Percentiles rank a stretch among this genome's conserved stretches.
phyloP scores from a whole-genome alignment of 805 yeast genomes.

The Saccharomyces paradoxus region DNA sequence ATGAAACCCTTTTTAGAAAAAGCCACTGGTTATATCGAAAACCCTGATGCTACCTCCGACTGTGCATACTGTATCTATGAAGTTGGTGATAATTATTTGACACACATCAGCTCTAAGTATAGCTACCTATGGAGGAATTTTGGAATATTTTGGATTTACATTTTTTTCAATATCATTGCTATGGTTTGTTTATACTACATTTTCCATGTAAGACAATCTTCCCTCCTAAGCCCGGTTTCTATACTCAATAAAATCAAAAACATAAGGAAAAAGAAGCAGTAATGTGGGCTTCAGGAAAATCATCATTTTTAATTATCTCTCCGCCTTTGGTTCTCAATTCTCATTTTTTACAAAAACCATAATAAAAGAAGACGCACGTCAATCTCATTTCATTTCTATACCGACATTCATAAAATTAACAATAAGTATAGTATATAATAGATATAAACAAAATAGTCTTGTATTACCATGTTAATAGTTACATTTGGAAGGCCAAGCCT shows the following conservation, averaged over 20 bases:
- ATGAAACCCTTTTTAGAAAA: constrained; percentile 35
- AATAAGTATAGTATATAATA: background rate
- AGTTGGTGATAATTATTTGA: constrained; percentile 44
- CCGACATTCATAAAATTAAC: background rate
- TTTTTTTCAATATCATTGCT: constrained; percentile 42
- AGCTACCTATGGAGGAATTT: constrained; percentile 55
- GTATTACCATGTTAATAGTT: background rate
- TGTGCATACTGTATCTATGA: constrained; percentile 45
- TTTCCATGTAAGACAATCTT: constrained; percentile 18
- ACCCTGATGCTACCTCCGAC: constrained; percentile 40
- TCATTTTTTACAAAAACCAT: background rate
- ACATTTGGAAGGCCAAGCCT: too few relatives aligned
- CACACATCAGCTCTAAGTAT: constrained; percentile 37
- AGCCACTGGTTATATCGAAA: constrained; percentile 47
- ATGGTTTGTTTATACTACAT: constrained; percentile 32
- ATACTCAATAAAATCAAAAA: background rate
- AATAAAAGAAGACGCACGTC: background rate
- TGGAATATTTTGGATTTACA: constrained; percentile 53
- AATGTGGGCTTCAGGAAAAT: background rate
- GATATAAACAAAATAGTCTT: background rate
- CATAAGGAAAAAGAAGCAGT: background rate
- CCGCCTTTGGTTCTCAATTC: background rate
- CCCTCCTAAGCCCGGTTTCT: constrained; percentile 17
- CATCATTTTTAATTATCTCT: background rate
- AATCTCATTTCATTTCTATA: background rate